Percentiles rank a stretch among this genome's conserved stretches.
These are phyloP conservation scores for Rhizopogon rudus DNA, from an alignment of 768 basidiomycete genomes.

Conservation along the genomic window DNA sequence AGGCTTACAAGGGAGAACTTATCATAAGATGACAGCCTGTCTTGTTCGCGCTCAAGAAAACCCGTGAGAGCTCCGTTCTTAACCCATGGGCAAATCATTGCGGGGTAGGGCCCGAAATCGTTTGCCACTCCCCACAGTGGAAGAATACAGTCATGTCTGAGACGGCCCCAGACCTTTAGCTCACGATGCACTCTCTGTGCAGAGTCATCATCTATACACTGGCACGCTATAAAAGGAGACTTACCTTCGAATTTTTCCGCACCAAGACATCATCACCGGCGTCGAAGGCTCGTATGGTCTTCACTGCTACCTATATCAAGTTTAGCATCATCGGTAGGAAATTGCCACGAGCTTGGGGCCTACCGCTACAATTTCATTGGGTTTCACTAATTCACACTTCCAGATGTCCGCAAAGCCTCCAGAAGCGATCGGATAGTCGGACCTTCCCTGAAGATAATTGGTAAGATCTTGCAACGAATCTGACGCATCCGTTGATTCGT, in stretches of 20 bases:
- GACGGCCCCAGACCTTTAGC: constrained; percentile 15
- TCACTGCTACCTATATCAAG: background rate
- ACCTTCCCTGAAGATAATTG: too few relatives aligned
- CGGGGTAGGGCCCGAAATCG: constrained; percentile 13
- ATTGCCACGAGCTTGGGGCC: too few relatives aligned
- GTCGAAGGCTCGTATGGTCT: background rate
- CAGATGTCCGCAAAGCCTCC: background rate
- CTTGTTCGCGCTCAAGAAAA: constrained; percentile 8
- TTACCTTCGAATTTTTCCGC: background rate
- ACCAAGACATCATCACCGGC: background rate
- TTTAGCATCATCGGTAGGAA: background rate
- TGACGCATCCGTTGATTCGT: too few relatives aligned
- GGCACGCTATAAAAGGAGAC: background rate
- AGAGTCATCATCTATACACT: background rate
- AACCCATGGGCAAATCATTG: constrained; percentile 18
- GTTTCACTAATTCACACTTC: background rate
- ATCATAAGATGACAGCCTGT: constrained; percentile 2
- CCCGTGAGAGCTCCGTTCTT: constrained; percentile 8
- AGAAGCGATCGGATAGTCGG: too few relatives aligned
- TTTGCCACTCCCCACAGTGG: constrained; percentile 11
- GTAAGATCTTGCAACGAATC: too few relatives aligned
- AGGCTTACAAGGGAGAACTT: constrained; percentile 13
- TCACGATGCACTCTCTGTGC: constrained; percentile 14
- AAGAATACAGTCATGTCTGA: constrained; percentile 16
- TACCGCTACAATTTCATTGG: too few relatives aligned